Conservation (phyloP, 1,139 yeast species). For the Geotrichum reessii region DNA sequence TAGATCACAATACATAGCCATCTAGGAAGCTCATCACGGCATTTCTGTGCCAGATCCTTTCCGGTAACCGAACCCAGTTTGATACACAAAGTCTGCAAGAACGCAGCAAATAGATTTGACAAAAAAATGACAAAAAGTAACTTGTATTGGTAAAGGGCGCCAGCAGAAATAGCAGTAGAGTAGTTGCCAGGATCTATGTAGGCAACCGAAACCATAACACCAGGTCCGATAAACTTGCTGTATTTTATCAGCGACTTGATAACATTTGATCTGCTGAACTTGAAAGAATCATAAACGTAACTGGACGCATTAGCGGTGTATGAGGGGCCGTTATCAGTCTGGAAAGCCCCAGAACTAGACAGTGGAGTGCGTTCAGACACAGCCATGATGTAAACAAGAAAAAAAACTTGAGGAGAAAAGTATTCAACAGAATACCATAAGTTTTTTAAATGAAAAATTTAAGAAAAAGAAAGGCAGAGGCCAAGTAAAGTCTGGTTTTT, state of each 20-base stretch:
- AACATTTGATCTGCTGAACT: neutral
- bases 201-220: slow-evolving; percentile 69
- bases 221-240: slow-evolving; percentile 63
- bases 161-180: slow-evolving; percentile 73
- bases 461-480: neutral
- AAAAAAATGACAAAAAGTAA: slow-evolving; percentile 60
- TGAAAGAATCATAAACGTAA: neutral
- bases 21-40: slow-evolving; percentile 55
- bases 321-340: neutral
- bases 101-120: slow-evolving; percentile 67
- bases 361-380: slow-evolving; percentile 6
- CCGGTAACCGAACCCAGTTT: slow-evolving; percentile 81
- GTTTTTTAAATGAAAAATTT: neutral
- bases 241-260: slow-evolving; percentile 41
- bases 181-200: slow-evolving; percentile 86
- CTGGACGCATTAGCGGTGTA: neutral
- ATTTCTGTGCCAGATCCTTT: slow-evolving; percentile 63
- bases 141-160: slow-evolving; percentile 60
- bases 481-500: neutral
- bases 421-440: neutral
- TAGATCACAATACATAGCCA: slow-evolving; percentile 56
- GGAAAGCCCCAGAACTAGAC: neutral
- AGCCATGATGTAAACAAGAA: neutral
- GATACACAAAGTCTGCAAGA: slow-evolving; percentile 64
- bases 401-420: neutral